Evolutionary conservation across 2,329 filamentous ascomycete species (phyloP).

Genomic region (Davidsoniella eucalypti): DNA sequence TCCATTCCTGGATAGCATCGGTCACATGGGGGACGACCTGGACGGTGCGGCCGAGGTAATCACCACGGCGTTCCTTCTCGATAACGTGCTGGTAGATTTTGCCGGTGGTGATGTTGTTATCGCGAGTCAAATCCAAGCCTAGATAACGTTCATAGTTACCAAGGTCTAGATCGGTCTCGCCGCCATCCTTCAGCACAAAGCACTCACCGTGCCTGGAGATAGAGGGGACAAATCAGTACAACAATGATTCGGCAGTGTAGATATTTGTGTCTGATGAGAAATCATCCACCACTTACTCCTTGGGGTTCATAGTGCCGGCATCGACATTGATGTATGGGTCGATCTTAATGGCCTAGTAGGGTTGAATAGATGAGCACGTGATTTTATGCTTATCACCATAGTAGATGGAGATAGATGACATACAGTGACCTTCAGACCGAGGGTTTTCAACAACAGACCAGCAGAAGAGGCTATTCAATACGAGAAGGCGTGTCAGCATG

Average conservation of each 20-base stretch:
- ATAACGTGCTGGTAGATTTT: conserved; percentile 91
- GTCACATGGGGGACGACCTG: conserved; percentile 90
- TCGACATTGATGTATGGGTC: conserved; percentile 32
- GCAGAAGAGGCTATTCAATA: conserved; percentile 44
- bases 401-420: conserved; percentile 14
- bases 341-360: conserved; percentile 32
- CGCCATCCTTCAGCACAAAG: conserved; percentile 73
- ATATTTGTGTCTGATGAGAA: not conserved
- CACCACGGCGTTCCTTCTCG: conserved; percentile 45
- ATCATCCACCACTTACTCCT: conserved; percentile 18
- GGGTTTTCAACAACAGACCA: conserved; percentile 50
- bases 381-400: conserved; percentile 1
- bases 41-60: conserved; percentile 78
- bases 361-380: not conserved
- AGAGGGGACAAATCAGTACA: not conserved
- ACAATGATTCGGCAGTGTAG: not conserved
- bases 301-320: conserved; percentile 22
- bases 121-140: conserved; percentile 63
- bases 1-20: conserved; percentile 83
- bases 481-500: conserved; percentile 7
- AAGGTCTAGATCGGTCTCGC: conserved; percentile 41
- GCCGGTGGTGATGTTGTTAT: conserved; percentile 94
- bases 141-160: conserved; percentile 36
- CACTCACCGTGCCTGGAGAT: conserved; percentile 60
- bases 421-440: conserved; percentile 57